Evolutionary conservation across 345 rosid species (phyloP), one percentile per base, ranked within the genome.

Genomic region (Brassica incana): DNA sequence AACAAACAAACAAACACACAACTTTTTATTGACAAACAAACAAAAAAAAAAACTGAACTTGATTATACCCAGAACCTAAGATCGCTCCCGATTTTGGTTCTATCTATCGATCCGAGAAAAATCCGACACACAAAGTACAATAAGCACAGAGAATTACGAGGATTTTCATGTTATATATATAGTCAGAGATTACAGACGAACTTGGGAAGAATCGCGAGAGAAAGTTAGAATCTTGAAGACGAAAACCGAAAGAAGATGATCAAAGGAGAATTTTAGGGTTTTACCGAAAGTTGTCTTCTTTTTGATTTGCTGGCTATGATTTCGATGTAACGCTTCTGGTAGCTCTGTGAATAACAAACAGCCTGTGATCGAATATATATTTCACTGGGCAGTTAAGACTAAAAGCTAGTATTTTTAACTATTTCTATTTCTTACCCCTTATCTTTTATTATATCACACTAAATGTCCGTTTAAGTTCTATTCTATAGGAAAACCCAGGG

Each of bases 381-480:
- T 14, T n/a, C 58, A 76, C 60, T 67, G 74, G 74, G 60, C 60
- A 12, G 27, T 43, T 14, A 5, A 45, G 35, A 38, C 40, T 25
- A 25, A 8, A 29, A 9, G 15, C 67, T 60, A 29, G 15, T 60
- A 10, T 69, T 76, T 67, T 1, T 9, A 16, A 18, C 1, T 69
- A 60, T 77, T 76, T 61, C 62, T 4, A 60, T 6, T 38, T 76
- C 1, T n/a, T 3, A 16, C 74, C 80, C 66, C 70, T 45, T 69
- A 16, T 60, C 56, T 60, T 0, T 29, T 30, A 1, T 36, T 30
- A 58, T 20, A 23, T 45, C 48, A 69, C 74, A 45, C 3, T 15
- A 40, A 1, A 2, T 2, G 25, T 5, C 48, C 2, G 0, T 59
- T 15, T 67, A 8, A 20, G 16, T 29, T 56, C 11, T 9, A n/a